Evolutionary conservation across 2,329 filamentous ascomycete species (phyloP), one percentile per base, ranked within the genome.

Genomic region (Boeremia lycopersici): DNA sequence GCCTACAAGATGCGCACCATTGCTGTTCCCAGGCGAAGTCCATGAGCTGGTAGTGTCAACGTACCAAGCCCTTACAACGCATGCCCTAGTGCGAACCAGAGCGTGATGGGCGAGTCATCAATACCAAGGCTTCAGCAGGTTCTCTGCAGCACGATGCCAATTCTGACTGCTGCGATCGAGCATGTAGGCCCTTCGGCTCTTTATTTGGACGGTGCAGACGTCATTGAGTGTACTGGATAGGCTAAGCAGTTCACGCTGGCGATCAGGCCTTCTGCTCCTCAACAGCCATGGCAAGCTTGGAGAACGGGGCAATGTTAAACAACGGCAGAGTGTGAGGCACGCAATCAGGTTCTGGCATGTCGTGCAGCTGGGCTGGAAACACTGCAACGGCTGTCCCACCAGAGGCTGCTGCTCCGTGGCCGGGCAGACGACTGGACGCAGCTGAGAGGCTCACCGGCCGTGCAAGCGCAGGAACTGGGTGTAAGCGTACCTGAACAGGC

Each of bases 221-320:
- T 51, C 3, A 36, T 59, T 13, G 45, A 56, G 17, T 43, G 38
- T 19, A 42, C 45, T 9, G 52, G 59, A 2, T 12, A 43, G 15
- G 56, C 48, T 4, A 48, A 29, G 5, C 11, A 47, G 4, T 53
- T 49, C 69, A 70, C 29, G 42, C 64, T 10, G 79, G 79, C 10
- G 79, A 81, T 53, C 73, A 77, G 43, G 69, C 81, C 35, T 80
- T 70, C 71, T 81, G 76, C 57, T 23, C 19, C 57, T 23, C 19
- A 23, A 5, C 19, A 23, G 19, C 19, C 19, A 23, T 23, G 19
- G 19, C 19, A 23, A 23, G 19, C 19, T 23, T 23, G 19, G 19
- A 23, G 19, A 23, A 23, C 79, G 79, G 23, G 67, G 72, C 7
- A 77, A 78, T 23, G 5, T 23, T 23, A 5, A 23, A 23, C 3